Base-by-base conservation (phyloP, 1,284 basidiomycete species). In the Apiotrichum montevideense region DNA sequence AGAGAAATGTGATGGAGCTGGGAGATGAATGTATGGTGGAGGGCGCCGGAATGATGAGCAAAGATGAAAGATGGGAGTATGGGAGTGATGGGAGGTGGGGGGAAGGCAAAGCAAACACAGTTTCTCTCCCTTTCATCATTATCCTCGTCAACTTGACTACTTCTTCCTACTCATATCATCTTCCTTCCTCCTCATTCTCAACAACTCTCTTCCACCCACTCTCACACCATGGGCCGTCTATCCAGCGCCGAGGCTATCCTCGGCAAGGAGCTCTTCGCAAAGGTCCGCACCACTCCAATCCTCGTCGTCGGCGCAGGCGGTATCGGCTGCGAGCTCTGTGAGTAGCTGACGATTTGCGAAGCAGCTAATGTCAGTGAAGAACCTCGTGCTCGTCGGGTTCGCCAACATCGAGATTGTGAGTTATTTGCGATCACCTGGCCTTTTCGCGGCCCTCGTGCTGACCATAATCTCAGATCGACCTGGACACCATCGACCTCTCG, bases 401-500 rank as follows among this genome's bases (percentile, higher is more conserved):
- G 88, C 87, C 35, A 81, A 92, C 68, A 93, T 98, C 62, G 94
- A 95, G 0, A 79, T 82, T 53, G 79, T 80, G 46, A 53, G 71
- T 37, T 13, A 51, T 6, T 41, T 60, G 51, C 33, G 34, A 32
- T 46, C 10, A 50, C 11, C 58, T 63, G 42, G 63, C 52, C 15
- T n/a, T 14, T 9, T 14, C 37, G 35, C 35, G 11, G 14, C 2
- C 21, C 9, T 40, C 34, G 13, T 1, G 6, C 33, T 11, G 6
- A 14, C 32, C 6, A 33, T 43, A 13, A 43, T 33, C 37, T 29
- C 79, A 93, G 66, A 83, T 99, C 63, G 96, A 98, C 78, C 82
- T 99, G 59, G 96, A 99, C 78, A 98, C 95, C 6, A 98, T 98
- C 76, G 96, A 99, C 81, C 82, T 98, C 35, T 97, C 93, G 52